These are phyloP conservation scores for Fraxinus baroniana DNA, from an alignment of 305 asterid genomes.

Conservation along the genomic window DNA sequence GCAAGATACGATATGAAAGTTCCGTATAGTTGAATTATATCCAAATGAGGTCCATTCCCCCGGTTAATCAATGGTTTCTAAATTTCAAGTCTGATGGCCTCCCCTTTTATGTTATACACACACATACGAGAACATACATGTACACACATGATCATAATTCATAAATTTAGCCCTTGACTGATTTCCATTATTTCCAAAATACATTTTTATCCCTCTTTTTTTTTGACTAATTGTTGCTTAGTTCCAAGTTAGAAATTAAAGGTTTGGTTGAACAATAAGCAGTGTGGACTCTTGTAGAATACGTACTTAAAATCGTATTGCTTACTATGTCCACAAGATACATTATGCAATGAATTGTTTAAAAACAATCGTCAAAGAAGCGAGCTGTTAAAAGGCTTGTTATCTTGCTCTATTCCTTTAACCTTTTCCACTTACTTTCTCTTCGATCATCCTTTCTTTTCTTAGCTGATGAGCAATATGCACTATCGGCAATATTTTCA, in stretches of 20 bases:
- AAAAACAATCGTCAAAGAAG: neutral
- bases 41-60: neutral
- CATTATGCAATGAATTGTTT: neutral
- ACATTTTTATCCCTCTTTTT: neutral
- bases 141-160: neutral
- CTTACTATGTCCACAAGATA: neutral
- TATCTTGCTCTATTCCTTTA: neutral
- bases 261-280: neutral
- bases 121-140: neutral
- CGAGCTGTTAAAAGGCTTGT: neutral
- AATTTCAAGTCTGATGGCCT: neutral
- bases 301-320: neutral
- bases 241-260: neutral
- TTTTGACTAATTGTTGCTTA: neutral
- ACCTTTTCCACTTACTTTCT: neutral
- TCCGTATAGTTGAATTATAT: neutral
- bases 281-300: neutral
- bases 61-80: neutral
- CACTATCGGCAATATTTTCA: neutral
- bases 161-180: neutral
- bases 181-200: neutral
- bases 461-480: neutral
- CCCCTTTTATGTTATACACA: neutral
- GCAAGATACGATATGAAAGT: neutral
- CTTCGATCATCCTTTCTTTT: neutral